These are phyloP conservation scores for Saccharomyces hybrid DNA, from an alignment of 1,139 yeast species.

Conservation along the genomic window DNA sequence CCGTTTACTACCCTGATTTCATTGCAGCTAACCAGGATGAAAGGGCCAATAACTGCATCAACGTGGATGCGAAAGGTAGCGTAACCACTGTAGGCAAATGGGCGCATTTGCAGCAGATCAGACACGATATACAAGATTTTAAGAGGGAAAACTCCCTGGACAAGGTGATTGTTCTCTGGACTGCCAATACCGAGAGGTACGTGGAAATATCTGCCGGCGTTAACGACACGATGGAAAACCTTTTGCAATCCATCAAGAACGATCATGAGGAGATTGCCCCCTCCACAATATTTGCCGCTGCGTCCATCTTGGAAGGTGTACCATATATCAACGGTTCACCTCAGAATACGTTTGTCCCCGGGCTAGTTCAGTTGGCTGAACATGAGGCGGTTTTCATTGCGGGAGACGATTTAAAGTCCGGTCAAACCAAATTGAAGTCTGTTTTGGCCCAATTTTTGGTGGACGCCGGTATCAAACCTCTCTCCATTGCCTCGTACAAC, in stretches of 20 bases:
- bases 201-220: slow-evolving; percentile 72
- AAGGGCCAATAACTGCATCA: slow-evolving; percentile 82
- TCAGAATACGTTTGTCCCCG: slow-evolving; percentile 95
- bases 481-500: slow-evolving; percentile 90
- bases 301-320: slow-evolving; percentile 76
- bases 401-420: slow-evolving; percentile 96
- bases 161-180: slow-evolving; percentile 88
- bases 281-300: slow-evolving; percentile 87
- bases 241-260: slow-evolving; percentile 62
- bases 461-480: slow-evolving; percentile 94
- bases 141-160: slow-evolving; percentile 68
- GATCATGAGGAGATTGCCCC: slow-evolving; percentile 86
- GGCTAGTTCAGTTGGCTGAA: slow-evolving; percentile 86
- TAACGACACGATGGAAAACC: slow-evolving; percentile 80
- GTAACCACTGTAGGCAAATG: slow-evolving; percentile 62
- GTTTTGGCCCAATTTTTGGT: slow-evolving; percentile 93
- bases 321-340: slow-evolving; percentile 97
- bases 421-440: slow-evolving; percentile 92
- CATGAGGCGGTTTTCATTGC: slow-evolving; percentile 71
- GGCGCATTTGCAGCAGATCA: slow-evolving; percentile 82
- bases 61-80: slow-evolving; percentile 45
- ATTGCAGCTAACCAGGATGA: slow-evolving; percentile 92
- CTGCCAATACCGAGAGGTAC: slow-evolving; percentile 95
- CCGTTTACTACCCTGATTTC: slow-evolving; percentile 91
- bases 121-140: slow-evolving; percentile 76